Percentiles rank a stretch among this genome's conserved stretches.
Evolutionary conservation across 148 eudicot genomes (phyloP).

Genomic region (Rhododendron ferrugineum): DNA sequence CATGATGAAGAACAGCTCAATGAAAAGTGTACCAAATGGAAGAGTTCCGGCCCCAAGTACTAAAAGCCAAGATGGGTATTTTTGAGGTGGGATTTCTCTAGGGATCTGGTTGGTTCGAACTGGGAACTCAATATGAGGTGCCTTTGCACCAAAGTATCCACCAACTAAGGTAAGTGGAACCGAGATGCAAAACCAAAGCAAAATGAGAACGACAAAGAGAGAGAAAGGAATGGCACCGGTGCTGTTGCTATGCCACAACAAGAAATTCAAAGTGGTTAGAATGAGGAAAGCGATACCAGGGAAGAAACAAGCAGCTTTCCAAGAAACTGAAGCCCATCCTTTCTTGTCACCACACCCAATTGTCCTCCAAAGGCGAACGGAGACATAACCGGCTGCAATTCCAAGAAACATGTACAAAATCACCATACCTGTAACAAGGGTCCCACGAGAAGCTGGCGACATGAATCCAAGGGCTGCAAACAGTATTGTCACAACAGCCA

Average conservation of each 20-base stretch:
- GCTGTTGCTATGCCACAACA: conserved; percentile 26
- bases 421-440: conserved; percentile 27
- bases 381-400: conserved; percentile 29
- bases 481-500: conserved; percentile 32
- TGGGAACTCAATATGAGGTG: conserved; percentile 29
- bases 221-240: conserved; percentile 25
- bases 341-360: conserved; percentile 26
- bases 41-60: conserved; percentile 27
- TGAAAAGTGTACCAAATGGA: conserved; percentile 36
- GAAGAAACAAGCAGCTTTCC: conserved; percentile 36
- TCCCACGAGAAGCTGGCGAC: conserved; percentile 40
- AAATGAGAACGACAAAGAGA: conserved; percentile 18
- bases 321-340: conserved; percentile 34
- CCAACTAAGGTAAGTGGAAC: conserved; percentile 22
- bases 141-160: conserved; percentile 27
- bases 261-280: conserved; percentile 22
- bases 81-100: conserved; percentile 31
- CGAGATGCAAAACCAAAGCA: conserved; percentile 26
- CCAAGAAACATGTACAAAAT: conserved; percentile 35
- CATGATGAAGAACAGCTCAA: conserved; percentile 38
- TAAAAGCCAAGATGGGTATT: conserved; percentile 37
- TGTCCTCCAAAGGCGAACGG: conserved; percentile 36
- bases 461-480: conserved; percentile 40
- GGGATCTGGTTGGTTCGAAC: conserved; percentile 37
- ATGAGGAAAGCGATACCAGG: conserved; percentile 32